phyloP scores from a whole-genome alignment of 148 eudicot genomes.

The Tetragonia tetragonoides region DNA sequence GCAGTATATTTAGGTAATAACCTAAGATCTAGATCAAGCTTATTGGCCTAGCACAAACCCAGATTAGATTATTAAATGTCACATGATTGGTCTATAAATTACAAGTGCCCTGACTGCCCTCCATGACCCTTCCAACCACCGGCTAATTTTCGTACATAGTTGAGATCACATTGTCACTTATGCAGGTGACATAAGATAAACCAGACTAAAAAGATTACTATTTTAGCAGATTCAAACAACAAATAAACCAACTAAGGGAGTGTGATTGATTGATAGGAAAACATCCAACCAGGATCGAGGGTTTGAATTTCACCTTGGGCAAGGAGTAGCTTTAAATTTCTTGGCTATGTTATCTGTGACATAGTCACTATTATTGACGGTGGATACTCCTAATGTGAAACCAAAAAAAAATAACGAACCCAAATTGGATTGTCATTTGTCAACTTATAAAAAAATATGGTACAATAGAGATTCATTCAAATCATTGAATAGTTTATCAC shows the following conservation, averaged over 20 bases:
- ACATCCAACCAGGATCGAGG: too few relatives aligned
- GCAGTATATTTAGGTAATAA: not conserved
- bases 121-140: constrained; percentile 15
- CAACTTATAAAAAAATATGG: not conserved
- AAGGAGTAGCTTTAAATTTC: too few relatives aligned
- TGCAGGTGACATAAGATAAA: constrained; percentile 8
- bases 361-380: too few relatives aligned
- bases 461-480: not conserved
- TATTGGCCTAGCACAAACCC: constrained; percentile 15
- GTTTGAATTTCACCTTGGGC: too few relatives aligned
- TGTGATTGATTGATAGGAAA: too few relatives aligned
- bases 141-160: constrained; percentile 1
- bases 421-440: not conserved
- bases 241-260: too few relatives aligned
- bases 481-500: not conserved
- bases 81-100: not conserved
- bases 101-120: not conserved
- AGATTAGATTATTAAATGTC: not conserved
- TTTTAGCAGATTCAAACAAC: not conserved
- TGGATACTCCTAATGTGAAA: too few relatives aligned
- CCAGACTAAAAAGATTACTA: not conserved
- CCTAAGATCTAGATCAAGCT: not conserved
- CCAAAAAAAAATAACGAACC: too few relatives aligned
- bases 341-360: too few relatives aligned
- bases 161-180: constrained; percentile 24